phyloP scores from a whole-genome alignment of 2,329 filamentous ascomycete species.

The Ophiostoma montium region DNA sequence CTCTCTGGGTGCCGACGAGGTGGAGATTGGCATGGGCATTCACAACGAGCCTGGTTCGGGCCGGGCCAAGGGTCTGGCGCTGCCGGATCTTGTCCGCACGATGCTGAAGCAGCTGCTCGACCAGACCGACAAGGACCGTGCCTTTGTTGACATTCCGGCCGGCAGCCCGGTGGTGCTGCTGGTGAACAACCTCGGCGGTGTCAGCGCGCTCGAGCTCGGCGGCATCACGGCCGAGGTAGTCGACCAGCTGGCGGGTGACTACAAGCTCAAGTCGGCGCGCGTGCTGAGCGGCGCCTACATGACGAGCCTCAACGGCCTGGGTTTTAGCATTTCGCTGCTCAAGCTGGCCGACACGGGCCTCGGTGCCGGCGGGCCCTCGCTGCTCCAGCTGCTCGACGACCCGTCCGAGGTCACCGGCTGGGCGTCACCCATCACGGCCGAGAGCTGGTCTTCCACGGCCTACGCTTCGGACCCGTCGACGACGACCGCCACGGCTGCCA shows the following conservation, averaged over 20 bases:
- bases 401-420: slow-evolving; percentile 58
- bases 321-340: slow-evolving; percentile 59
- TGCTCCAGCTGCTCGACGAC: slow-evolving; percentile 57
- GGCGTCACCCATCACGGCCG: slow-evolving; percentile 46
- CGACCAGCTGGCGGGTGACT: slow-evolving; percentile 41
- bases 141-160: slow-evolving; percentile 50
- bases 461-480: slow-evolving; percentile 17
- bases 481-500: slow-evolving; percentile 41
- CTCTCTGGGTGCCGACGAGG: slow-evolving; percentile 37
- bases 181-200: slow-evolving; percentile 66
- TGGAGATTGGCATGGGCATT: slow-evolving; percentile 63
- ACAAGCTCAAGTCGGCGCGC: slow-evolving; percentile 47
- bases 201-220: slow-evolving; percentile 57
- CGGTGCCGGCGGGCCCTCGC: slow-evolving; percentile 42
- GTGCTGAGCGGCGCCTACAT: slow-evolving; percentile 59
- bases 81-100: slow-evolving; percentile 40
- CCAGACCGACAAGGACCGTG: slow-evolving; percentile 51
- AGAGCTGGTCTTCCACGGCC: slow-evolving; percentile 47
- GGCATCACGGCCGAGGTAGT: slow-evolving; percentile 58
- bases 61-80: slow-evolving; percentile 32
- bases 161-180: slow-evolving; percentile 52
- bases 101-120: slow-evolving; percentile 62
- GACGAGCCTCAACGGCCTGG: slow-evolving; percentile 64
- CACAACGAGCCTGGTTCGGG: slow-evolving; percentile 54
- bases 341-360: slow-evolving; percentile 39